Base-by-base conservation (phyloP, 768 basidiomycete genomes). In the Clathrus columnatus region DNA sequence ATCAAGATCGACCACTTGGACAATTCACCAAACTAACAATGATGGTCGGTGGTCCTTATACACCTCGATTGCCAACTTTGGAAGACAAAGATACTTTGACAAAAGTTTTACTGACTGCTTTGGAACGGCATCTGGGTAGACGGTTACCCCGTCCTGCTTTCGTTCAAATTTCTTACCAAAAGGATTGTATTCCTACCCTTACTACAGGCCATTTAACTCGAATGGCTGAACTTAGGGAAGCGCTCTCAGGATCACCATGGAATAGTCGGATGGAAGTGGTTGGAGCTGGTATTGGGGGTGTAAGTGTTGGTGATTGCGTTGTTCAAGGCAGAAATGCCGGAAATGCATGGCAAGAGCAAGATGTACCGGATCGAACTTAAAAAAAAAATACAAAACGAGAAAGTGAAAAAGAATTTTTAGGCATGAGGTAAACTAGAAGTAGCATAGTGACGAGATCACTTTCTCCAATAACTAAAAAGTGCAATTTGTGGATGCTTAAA, bases 11-110 rank as follows among this genome's bases (percentile, higher is more conserved):
- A 14, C 57, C 46, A 7, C 59, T 52, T 6, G 50, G 59, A 6
- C 52, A 70, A 17, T 72, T 84, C 58, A 83, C 85, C 24, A 96
- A 95, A 66, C 65, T 94, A 61, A 93, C 94, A 0, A 78, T 92
- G 44, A 94, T 99, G 91, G 70, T 92, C 21, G 91, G 93, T 18
- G 92, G 91, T 0, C 86, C 91, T 1, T 82, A 90, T 61, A 72
- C 68, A 61, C 62, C 62, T 67, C 65, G 62, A 64, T 53, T 56
- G 62, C 58, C 54, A 58, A 58, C 50, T 51, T 62, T 56, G 63
- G 57, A 48, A 44, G 72, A 51, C 63, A 66, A 56, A 59, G 64
- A 21, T 61, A 62, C 18, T 51, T 65, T 46, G 53, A 63, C 24
- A 43, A 24, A 1, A 66, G 66, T 16, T 52, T 68, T 20, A 29